phyloP scores from a whole-genome alignment of 768 basidiomycete genomes.

The Lactarius evosmus region DNA sequence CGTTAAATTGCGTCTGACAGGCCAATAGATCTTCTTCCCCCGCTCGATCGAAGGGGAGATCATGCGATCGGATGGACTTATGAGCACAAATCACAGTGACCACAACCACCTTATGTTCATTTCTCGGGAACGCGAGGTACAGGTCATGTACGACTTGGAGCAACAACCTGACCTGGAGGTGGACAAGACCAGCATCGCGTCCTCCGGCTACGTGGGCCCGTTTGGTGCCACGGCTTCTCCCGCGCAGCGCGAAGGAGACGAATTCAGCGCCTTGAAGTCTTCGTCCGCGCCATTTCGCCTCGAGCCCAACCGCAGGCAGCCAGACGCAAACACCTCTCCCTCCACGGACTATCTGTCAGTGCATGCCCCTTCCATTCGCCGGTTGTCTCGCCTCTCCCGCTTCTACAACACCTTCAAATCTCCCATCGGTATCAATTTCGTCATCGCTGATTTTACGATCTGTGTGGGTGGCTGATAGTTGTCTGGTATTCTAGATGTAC shows the following conservation, averaged over 20 bases:
- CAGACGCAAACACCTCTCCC: background rate
- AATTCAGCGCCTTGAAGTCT: background rate
- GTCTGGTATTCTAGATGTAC: background rate
- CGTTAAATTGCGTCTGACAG: slow-evolving; percentile 24
- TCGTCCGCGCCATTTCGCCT: background rate
- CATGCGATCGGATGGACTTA: slow-evolving; percentile 27
- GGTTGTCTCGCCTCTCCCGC: background rate
- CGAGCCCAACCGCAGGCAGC: slow-evolving; percentile 3
- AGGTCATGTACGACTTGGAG: background rate
- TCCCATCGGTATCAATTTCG: slow-evolving; percentile 3
- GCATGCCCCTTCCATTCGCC: background rate
- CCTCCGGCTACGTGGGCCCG: background rate
- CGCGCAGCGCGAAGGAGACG: background rate
- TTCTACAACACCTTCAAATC: slow-evolving; percentile 6
- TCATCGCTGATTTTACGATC: too few relatives aligned
- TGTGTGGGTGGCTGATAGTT: background rate
- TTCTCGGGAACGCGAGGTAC: background rate
- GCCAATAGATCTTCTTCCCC: slow-evolving; percentile 75
- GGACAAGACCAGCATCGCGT: background rate
- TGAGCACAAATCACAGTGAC: slow-evolving; percentile 33
- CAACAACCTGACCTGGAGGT: background rate
- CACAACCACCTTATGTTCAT: background rate
- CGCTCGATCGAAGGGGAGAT: slow-evolving; percentile 70
- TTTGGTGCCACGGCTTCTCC: background rate
- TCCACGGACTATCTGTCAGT: background rate